Evolutionary conservation across 441 rosid species (phyloP).

Genomic region (Capsella rubella): DNA sequence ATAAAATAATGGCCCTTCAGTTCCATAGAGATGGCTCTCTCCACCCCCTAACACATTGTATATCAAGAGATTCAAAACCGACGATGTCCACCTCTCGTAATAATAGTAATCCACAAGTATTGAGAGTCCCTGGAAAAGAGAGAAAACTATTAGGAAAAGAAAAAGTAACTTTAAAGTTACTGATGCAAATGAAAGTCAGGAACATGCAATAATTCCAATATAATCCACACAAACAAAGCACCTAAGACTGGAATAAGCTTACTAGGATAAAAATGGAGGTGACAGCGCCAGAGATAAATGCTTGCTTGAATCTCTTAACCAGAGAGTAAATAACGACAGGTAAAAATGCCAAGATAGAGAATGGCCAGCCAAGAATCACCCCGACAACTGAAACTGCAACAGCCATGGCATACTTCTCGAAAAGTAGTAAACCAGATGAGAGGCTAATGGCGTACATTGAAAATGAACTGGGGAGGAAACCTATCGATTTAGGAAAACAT

Average conservation of each 20-base stretch:
- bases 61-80: conserved; percentile 76
- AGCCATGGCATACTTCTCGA: conserved; percentile 74
- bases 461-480: conserved; percentile 97
- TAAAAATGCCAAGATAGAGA: conserved; percentile 86
- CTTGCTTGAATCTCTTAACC: conserved; percentile 66
- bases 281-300: conserved; percentile 69
- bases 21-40: conserved; percentile 94
- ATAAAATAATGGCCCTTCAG: conserved; percentile 76
- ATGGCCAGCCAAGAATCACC: conserved; percentile 97
- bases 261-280: conserved; percentile 64
- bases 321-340: conserved; percentile 74
- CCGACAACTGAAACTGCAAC: conserved; percentile 73
- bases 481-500: conserved; percentile 46
- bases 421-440: conserved; percentile 86
- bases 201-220: neutral
- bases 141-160: conserved; percentile 22
- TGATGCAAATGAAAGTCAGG: conserved; percentile 10
- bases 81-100: conserved; percentile 85
- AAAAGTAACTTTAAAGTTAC: conserved; percentile 7
- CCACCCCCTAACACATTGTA: conserved; percentile 96
- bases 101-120: conserved; percentile 68
- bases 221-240: conserved; percentile 4
- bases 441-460: conserved; percentile 98
- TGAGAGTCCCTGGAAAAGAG: conserved; percentile 71
- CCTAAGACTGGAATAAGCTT: conserved; percentile 46